These are phyloP conservation scores for Apiotrichum sp. DNA, from an alignment of 1,284 basidiomycete species.

Conservation along the genomic window DNA sequence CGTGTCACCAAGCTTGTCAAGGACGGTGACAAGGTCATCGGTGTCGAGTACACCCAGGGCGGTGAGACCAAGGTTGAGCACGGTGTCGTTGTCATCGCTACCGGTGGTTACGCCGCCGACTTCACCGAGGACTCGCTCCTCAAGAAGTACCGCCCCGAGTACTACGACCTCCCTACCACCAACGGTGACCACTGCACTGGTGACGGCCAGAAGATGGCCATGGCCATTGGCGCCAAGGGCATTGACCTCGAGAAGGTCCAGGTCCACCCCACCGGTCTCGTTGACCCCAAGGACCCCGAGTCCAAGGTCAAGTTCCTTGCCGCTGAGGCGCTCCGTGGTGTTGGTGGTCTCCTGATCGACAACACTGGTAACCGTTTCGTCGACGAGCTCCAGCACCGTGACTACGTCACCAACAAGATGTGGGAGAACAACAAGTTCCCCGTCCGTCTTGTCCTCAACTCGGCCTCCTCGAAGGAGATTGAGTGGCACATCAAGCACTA, in stretches of 20 bases:
- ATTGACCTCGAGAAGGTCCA: slow-evolving; percentile 99
- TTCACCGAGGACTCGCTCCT: slow-evolving; percentile 78
- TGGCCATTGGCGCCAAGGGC: slow-evolving; percentile 75
- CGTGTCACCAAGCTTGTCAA: slow-evolving; percentile 76
- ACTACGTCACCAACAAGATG: slow-evolving; percentile 87
- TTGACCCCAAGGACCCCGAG: slow-evolving; percentile 89
- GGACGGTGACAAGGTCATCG: slow-evolving; percentile 67
- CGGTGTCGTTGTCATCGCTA: slow-evolving; percentile 91
- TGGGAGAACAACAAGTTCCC: slow-evolving; percentile 95
- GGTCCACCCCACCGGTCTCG: slow-evolving; percentile 69
- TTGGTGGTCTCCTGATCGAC: slow-evolving; percentile 90
- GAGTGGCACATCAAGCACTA: slow-evolving; percentile 99
- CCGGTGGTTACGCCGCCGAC: slow-evolving; percentile 96
- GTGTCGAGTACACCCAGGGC: slow-evolving; percentile 76
- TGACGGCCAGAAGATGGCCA: slow-evolving; percentile 89
- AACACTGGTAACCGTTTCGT: slow-evolving; percentile 88
- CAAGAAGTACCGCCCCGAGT: slow-evolving; percentile 87
- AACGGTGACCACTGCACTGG: slow-evolving; percentile 96
- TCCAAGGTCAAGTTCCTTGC: slow-evolving; percentile 88
- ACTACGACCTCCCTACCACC: slow-evolving; percentile 81
- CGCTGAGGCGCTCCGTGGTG: slow-evolving; percentile 92
- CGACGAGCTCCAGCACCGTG: slow-evolving; percentile 94
- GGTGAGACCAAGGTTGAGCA: slow-evolving; percentile 65
- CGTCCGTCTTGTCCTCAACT: slow-evolving; percentile 88
- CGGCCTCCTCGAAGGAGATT: slow-evolving; percentile 83